Evolutionary conservation across 1,139 yeast genomes (phyloP).

Genomic region (Kodamaea ohmeri): DNA sequence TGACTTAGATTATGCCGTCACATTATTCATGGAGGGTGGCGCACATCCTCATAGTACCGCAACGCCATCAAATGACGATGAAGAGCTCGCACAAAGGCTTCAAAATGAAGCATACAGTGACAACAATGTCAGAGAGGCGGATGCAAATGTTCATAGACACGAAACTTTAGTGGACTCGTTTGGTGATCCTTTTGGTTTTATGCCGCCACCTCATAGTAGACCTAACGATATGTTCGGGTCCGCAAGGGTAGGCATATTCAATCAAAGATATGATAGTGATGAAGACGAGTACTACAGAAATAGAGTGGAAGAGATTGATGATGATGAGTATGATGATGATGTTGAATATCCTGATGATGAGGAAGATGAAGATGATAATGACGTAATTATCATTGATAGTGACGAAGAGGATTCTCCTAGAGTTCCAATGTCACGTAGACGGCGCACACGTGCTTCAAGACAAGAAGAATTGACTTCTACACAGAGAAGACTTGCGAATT

Average conservation of each 20-base stretch:
- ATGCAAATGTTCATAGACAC: conserved; percentile 77
- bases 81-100: conserved; percentile 57
- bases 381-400: too few species aligned
- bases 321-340: conserved; percentile 17
- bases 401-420: conserved; percentile 16
- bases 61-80: conserved; percentile 43
- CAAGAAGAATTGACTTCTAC: conserved; percentile 50
- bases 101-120: conserved; percentile 59
- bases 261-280: conserved; percentile 40
- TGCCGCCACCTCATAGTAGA: conserved; percentile 16
- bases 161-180: conserved; percentile 65
- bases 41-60: conserved; percentile 25
- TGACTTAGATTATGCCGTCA: conserved; percentile 80
- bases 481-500: conserved; percentile 69
- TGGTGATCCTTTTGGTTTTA: conserved; percentile 13
- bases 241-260: conserved; percentile 43
- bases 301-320: conserved; percentile 16
- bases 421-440: conserved; percentile 24
- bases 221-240: conserved; percentile 43
- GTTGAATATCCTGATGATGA: too few species aligned
- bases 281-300: conserved; percentile 27
- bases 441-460: conserved; percentile 28
- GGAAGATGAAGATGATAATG: conserved; percentile 20
- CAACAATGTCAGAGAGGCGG: conserved; percentile 52
- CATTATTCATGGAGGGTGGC: conserved; percentile 65